Percentiles rank a stretch among this genome's conserved stretches.
Evolutionary conservation across 495 filamentous ascomycete species (phyloP).

Genomic region (Lasiosphaeria hispida): DNA sequence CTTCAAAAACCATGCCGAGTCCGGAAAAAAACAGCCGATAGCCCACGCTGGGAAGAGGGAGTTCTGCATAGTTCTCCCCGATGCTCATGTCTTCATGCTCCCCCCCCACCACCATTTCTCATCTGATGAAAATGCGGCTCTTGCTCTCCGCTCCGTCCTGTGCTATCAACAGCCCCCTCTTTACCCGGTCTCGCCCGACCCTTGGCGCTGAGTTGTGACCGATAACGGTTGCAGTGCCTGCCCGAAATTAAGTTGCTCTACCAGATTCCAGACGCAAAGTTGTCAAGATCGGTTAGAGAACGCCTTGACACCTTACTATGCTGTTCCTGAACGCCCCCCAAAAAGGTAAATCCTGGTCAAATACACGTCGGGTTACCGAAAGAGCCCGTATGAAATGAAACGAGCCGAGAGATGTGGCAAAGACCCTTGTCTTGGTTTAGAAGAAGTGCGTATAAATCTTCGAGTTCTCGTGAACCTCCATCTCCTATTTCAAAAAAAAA

Average conservation of each 20-base stretch:
- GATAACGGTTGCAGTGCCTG: too few species aligned
- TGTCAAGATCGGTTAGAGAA: conserved; percentile 33
- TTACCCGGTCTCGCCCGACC: background rate
- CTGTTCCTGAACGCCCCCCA: conserved; percentile 37
- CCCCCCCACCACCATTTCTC: background rate
- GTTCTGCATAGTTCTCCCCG: background rate
- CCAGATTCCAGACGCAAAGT: conserved; percentile 31
- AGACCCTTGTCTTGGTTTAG: conserved; percentile 49
- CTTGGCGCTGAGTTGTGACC: background rate
- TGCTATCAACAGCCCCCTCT: background rate
- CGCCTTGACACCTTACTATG: conserved; percentile 55
- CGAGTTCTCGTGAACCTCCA: conserved; percentile 98
- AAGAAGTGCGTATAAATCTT: conserved; percentile 99
- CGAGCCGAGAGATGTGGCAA: conserved; percentile 31
- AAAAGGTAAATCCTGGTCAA: conserved; percentile 39
- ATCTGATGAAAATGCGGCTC: background rate
- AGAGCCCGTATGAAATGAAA: conserved; percentile 27
- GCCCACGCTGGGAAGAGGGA: background rate
- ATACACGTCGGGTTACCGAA: conserved; percentile 36
- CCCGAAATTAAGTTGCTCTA: conserved; percentile 24
- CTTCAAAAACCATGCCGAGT: conserved; percentile 10
- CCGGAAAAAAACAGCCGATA: conserved; percentile 5
- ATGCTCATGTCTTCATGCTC: background rate
- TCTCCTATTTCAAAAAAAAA: conserved; percentile 65
- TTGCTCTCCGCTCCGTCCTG: background rate